phyloP scores from a whole-genome alignment of 257 asterid species.

The Linaria vulgaris region DNA sequence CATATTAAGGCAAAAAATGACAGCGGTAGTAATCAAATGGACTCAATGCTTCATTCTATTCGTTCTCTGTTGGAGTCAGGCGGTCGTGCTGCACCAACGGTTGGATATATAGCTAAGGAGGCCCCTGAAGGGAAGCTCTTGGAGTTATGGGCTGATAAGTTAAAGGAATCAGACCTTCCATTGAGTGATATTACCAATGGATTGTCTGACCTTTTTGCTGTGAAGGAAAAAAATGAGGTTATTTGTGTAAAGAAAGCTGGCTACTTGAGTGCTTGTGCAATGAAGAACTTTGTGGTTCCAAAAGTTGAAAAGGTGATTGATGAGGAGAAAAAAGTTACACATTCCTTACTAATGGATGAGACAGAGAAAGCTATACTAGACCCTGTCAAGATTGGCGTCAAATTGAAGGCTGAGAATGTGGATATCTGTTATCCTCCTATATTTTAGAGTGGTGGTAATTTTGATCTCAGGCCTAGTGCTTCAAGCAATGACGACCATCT shows the following conservation, averaged over 20 bases:
- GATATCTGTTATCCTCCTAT: conserved; percentile 89
- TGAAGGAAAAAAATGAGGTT: conserved; percentile 55
- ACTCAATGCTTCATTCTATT: conserved; percentile 37
- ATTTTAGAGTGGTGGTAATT: conserved; percentile 75
- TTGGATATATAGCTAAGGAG: conserved; percentile 60
- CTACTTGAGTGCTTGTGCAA: conserved; percentile 50
- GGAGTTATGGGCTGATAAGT: conserved; percentile 57
- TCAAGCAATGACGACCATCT: conserved; percentile 56
- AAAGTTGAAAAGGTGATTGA: conserved; percentile 58
- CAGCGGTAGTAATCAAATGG: conserved; percentile 53
- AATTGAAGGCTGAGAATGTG: conserved; percentile 69
- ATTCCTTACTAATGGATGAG: conserved; percentile 62
- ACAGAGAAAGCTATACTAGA: conserved; percentile 71
- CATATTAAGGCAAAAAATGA: conserved; percentile 53
- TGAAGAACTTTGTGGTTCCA: conserved; percentile 71
- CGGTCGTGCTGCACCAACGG: conserved; percentile 25
- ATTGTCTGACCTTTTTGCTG: conserved; percentile 59
- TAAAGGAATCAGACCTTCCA: conserved; percentile 43
- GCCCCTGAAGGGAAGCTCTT: conserved; percentile 61
- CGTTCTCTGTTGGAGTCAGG: conserved; percentile 28
- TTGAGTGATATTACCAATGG: conserved; percentile 60
- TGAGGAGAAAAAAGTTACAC: conserved; percentile 73
- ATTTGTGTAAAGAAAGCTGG: conserved; percentile 63
- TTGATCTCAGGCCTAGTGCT: conserved; percentile 74
- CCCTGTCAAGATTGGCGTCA: conserved; percentile 61